phyloP scores from a whole-genome alignment of 768 basidiomycete genomes.

The Suillus americanus region DNA sequence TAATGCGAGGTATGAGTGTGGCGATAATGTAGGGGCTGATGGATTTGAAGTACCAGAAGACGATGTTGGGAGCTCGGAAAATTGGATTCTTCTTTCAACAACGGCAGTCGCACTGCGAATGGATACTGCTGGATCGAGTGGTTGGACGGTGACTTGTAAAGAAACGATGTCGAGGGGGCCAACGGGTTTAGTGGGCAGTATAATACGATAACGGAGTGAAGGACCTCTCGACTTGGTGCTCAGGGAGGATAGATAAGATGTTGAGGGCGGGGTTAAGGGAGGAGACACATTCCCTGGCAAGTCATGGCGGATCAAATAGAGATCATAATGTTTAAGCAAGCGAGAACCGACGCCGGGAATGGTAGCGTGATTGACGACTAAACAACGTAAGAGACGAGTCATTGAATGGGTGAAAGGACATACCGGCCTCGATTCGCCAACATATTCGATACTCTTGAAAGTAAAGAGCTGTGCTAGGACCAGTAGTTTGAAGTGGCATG shows the following conservation, averaged over 20 bases:
- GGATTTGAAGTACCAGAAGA: constrained; percentile 23
- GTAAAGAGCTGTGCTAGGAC: constrained; percentile 63
- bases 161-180: constrained; percentile 75
- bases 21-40: constrained; percentile 17
- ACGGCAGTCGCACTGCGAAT: constrained; percentile 64
- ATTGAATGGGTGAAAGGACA: constrained; percentile 26
- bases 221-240: constrained; percentile 58
- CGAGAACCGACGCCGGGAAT: constrained; percentile 66
- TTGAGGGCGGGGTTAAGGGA: constrained; percentile 33
- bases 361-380: constrained; percentile 69
- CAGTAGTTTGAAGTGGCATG: constrained; percentile 59
- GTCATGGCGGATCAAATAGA: constrained; percentile 73
- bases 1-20: constrained; percentile 19
- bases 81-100: constrained; percentile 70
- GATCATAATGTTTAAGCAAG: constrained; percentile 67
- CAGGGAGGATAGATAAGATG: constrained; percentile 40
- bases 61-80: constrained; percentile 40
- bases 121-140: constrained; percentile 53
- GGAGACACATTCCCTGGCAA: constrained; percentile 43
- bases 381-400: constrained; percentile 17
- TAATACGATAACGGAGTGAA: constrained; percentile 58
- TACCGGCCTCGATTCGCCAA: constrained; percentile 84
- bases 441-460: constrained; percentile 78
- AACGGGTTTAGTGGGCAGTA: constrained; percentile 54
- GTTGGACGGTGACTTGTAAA: constrained; percentile 60